These are phyloP conservation scores for Orbilia javanica DNA, from an alignment of 2,329 filamentous ascomycete genomes.

Conservation along the genomic window DNA sequence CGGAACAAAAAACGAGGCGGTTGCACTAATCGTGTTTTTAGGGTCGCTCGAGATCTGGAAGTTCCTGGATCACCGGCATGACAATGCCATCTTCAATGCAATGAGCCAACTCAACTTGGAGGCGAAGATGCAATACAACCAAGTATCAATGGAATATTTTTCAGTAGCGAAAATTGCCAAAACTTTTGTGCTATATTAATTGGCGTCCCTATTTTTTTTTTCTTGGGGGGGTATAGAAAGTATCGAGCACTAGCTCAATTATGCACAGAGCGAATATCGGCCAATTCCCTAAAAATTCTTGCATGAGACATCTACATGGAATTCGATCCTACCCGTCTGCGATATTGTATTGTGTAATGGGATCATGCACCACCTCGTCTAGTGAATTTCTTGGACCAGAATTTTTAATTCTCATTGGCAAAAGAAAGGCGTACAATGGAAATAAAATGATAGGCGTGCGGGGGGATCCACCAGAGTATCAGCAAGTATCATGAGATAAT, in stretches of 20 bases:
- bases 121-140: too few species aligned
- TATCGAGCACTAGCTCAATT: too few species aligned
- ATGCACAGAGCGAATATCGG: background rate
- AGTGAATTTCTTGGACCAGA: background rate
- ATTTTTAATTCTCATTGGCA: conserved; percentile 4
- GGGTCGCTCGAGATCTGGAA: conserved; percentile 1
- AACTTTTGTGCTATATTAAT: too few species aligned
- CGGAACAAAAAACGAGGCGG: background rate
- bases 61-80: background rate
- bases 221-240: too few species aligned
- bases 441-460: background rate
- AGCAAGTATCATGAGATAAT: conserved; percentile 19
- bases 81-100: background rate
- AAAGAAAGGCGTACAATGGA: background rate
- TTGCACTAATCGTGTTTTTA: background rate
- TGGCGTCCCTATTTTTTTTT: too few species aligned
- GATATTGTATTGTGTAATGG: background rate
- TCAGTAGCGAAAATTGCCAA: too few species aligned
- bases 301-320: background rate
- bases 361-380: background rate
- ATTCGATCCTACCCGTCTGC: too few species aligned
- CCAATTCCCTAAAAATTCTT: background rate
- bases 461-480: conserved; percentile 6
- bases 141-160: too few species aligned
- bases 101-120: background rate